Evolutionary conservation across 2,329 filamentous ascomycete genomes (phyloP).

Genomic region (Meredithiella fracta): DNA sequence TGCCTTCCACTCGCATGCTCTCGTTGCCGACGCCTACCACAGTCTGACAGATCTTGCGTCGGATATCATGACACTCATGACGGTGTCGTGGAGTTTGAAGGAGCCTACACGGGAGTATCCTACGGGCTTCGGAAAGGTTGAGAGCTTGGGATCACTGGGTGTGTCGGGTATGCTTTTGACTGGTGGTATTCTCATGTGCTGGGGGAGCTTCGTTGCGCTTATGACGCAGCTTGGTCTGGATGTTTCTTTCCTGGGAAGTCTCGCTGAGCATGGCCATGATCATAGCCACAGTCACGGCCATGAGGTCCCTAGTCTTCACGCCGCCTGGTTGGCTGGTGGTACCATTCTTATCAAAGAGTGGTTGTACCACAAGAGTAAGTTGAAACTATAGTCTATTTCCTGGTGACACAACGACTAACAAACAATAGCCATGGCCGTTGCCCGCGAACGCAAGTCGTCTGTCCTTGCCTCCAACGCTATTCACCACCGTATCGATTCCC

Average conservation of each 20-base stretch:
- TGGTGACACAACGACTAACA: background rate
- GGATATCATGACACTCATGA: slow-evolving; percentile 83
- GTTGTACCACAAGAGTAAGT: slow-evolving; percentile 85
- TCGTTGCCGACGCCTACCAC: slow-evolving; percentile 89
- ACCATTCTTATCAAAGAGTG: slow-evolving; percentile 91
- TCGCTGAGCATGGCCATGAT: slow-evolving; percentile 44
- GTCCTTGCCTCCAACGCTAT: slow-evolving; percentile 91
- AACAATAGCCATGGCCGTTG: slow-evolving; percentile 73
- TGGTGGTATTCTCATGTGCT: slow-evolving; percentile 84
- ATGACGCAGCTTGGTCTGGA: slow-evolving; percentile 15
- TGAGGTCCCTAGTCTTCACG: slow-evolving; percentile 71
- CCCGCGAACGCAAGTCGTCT: slow-evolving; percentile 82
- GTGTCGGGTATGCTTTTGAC: slow-evolving; percentile 82
- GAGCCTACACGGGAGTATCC: slow-evolving; percentile 73
- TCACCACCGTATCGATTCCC: slow-evolving; percentile 88
- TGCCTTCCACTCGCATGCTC: slow-evolving; percentile 83
- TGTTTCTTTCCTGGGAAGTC: slow-evolving; percentile 43
- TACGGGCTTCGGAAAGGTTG: slow-evolving; percentile 90
- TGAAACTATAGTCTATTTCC: background rate
- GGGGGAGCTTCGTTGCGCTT: slow-evolving; percentile 41
- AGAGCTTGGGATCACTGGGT: slow-evolving; percentile 82
- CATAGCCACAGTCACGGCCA: slow-evolving; percentile 49
- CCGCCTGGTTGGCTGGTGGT: slow-evolving; percentile 81
- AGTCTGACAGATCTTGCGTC: slow-evolving; percentile 89
- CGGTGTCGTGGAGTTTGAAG: slow-evolving; percentile 82